Conservation (phyloP, 257 asterid species). For the Solanum pinnatisectum region DNA sequence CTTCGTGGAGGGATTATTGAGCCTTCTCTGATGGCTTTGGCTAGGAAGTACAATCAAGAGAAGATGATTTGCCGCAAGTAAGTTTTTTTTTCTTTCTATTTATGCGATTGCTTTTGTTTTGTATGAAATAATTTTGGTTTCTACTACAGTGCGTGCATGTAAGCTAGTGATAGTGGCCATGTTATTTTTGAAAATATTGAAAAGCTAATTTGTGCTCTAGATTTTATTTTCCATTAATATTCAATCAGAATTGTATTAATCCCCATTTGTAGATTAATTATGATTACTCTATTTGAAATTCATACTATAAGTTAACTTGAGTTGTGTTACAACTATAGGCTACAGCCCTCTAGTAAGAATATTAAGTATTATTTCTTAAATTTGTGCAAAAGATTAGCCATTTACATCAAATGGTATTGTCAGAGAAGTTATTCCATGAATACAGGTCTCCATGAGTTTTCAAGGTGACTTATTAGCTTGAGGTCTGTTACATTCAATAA, state of each 20-base stretch:
- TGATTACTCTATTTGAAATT: not conserved
- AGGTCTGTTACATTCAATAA: not conserved
- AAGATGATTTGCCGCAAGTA: constrained; percentile 75
- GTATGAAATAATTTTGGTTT: not conserved
- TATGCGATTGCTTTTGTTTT: not conserved
- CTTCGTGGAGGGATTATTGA: constrained; percentile 66
- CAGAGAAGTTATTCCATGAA: not conserved
- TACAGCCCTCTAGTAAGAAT: not conserved
- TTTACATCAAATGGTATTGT: not conserved
- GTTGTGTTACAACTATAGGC: not conserved
- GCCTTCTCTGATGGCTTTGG: constrained; percentile 65
- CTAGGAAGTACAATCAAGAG: constrained; percentile 53
- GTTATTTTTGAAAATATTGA: not conserved
- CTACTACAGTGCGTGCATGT: too few species aligned
- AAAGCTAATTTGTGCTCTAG: not conserved
- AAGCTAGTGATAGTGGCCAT: not conserved
- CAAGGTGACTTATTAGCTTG: not conserved
- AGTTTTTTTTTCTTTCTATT: not conserved
- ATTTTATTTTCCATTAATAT: not conserved
- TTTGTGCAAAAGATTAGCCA: not conserved
- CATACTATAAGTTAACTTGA: not conserved
- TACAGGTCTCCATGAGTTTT: not conserved
- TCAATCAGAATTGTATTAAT: not conserved
- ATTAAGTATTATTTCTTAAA: not conserved
- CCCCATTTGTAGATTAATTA: not conserved